Conservation (phyloP, 2,329 filamentous ascomycete species). For the Moelleriella libera region DNA sequence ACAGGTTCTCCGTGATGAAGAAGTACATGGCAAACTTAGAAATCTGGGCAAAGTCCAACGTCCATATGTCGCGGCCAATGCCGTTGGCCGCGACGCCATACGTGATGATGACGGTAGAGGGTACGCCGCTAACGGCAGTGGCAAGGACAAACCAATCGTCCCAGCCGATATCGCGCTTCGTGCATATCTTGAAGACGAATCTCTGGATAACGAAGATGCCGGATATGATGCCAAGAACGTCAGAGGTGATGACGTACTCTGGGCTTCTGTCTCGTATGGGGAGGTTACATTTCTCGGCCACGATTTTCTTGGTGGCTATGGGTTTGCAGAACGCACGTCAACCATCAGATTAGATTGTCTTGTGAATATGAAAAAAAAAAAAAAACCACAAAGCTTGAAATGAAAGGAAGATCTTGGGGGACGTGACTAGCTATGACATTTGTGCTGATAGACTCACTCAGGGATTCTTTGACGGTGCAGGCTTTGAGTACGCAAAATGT, state of each 20-base stretch:
- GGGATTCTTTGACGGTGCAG: slow-evolving; percentile 1
- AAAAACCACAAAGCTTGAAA: too few species aligned
- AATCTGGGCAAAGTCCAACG: slow-evolving; percentile 5
- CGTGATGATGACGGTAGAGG: slow-evolving; percentile 10
- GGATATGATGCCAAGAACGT: slow-evolving; percentile 13
- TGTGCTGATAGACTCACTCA: not conserved
- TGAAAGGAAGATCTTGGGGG: too few species aligned
- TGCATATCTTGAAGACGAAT: slow-evolving; percentile 13
- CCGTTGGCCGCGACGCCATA: slow-evolving; percentile 10
- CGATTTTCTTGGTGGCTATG: slow-evolving; percentile 4
- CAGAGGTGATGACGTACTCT: slow-evolving; percentile 5
- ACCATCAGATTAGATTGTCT: too few species aligned
- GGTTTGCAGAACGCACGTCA: too few species aligned
- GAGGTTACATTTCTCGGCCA: slow-evolving; percentile 5
- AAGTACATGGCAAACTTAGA: slow-evolving; percentile 11
- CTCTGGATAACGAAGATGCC: slow-evolving; percentile 19
- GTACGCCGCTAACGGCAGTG: slow-evolving; percentile 7
- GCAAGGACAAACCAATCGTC: slow-evolving; percentile 13
- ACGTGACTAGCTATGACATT: too few species aligned
- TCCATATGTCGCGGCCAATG: slow-evolving; percentile 16
- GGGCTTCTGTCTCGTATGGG: slow-evolving; percentile 4
- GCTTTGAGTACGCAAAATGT: not conserved
- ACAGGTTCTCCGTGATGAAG: slow-evolving; percentile 19
- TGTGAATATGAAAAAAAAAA: too few species aligned
- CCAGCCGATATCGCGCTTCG: slow-evolving; percentile 13